Evolutionary conservation across 768 basidiomycete species (phyloP).

Genomic region (Bullera alba): DNA sequence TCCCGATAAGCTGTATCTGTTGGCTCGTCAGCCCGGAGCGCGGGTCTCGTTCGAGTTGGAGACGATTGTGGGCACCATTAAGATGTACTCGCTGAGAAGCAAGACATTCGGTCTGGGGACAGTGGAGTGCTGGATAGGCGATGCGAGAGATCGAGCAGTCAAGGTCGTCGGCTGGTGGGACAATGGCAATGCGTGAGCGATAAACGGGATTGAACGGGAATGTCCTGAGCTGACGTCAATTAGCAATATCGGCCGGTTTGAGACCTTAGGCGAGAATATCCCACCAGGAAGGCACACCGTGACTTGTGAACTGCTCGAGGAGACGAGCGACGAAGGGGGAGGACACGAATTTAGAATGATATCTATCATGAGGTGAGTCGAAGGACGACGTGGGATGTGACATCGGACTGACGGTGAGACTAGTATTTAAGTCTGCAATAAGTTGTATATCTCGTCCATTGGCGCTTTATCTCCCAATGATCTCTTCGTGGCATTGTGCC

Average conservation of each 20-base stretch:
- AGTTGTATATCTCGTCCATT: no score
- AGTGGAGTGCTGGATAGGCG: conserved; percentile 40
- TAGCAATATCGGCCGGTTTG: conserved; percentile 23
- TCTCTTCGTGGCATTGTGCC: no score
- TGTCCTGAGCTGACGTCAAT: not conserved
- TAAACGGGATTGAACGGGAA: not conserved
- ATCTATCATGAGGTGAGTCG: conserved; percentile 39
- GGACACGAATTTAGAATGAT: conserved; percentile 41
- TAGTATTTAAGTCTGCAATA: no score
- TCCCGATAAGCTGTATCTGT: conserved; percentile 40
- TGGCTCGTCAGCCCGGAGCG: conserved; percentile 29
- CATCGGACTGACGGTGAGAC: no score
- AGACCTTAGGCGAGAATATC: conserved; percentile 19
- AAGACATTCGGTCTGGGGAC: conserved; percentile 40
- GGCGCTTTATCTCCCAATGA: no score
- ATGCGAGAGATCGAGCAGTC: conserved; percentile 19
- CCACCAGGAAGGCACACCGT: conserved; percentile 29
- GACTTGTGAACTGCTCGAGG: conserved; percentile 32
- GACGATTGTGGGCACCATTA: conserved; percentile 38
- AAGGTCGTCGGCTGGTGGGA: conserved; percentile 40
- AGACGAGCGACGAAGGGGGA: conserved; percentile 35
- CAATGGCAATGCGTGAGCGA: conserved; percentile 33
- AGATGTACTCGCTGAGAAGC: conserved; percentile 40
- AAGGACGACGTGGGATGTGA: not conserved
- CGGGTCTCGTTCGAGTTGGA: conserved; percentile 31